Evolutionary conservation across 495 filamentous ascomycete genomes (phyloP), one percentile per base, ranked within the genome.

Genomic region (Terfezia boudieri): DNA sequence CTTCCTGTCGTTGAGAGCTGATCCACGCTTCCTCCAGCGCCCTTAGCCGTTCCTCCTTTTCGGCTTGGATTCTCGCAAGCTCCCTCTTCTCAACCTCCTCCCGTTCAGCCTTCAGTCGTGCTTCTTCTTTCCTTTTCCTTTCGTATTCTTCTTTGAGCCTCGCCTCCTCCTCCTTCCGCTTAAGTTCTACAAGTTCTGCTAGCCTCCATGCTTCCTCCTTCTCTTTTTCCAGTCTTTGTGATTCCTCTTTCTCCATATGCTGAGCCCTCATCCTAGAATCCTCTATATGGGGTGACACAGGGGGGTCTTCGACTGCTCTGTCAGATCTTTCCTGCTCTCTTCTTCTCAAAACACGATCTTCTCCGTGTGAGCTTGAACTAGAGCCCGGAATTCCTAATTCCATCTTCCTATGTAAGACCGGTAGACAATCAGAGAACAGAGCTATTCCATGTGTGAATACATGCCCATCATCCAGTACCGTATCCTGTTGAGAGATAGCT

Each of bases 361-460:
- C 26, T 4, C 26, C 26, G 26, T 7, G 4, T 4, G 26, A 32
- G 26, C 26, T 32, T 32, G 26, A 32, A 32, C 7, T 32, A 32
- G 26, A 32, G 26, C 4, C 26, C 4, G 7, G 26, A 32, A 7
- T 32, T 32, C 26, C 26, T 54, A 76, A 61, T 56, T 78, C 75
- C 55, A 73, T 66, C 49, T 64, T 63, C 10, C 75, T 68, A 4
- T 67, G 71, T 58, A 76, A 67, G 9, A 78, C 67, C 9, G 75
- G 67, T 8, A 74, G 67, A 6, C 73, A 76, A 57, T 78, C 71
- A 7, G 72, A 74, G 58, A 74, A 79, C 2, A 80, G 63, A 8
- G 74, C 70, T 16, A 71, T 58, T 10, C 77, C 77, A 14, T 64
- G 64, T 1, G 72, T 69, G 58, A 77, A 80, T 9, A 74, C 65